Conservation (phyloP, 768 basidiomycete species). For the Boletus pseudo-olivaceus region DNA sequence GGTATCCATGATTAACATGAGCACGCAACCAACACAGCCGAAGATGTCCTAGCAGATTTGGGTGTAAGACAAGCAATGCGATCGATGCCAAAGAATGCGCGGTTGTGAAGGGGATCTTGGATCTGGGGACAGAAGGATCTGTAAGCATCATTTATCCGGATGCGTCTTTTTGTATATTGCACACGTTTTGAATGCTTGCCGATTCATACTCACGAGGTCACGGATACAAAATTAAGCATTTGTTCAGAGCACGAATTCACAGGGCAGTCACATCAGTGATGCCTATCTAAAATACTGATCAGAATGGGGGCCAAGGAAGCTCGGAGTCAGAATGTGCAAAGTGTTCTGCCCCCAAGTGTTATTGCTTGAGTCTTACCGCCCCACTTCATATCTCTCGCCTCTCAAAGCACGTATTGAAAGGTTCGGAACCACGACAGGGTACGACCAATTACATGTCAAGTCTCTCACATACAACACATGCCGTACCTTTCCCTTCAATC, state of each 20-base stretch:
- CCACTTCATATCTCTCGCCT: background rate
- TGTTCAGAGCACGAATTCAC: background rate
- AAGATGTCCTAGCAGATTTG: slow-evolving; percentile 73
- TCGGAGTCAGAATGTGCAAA: background rate
- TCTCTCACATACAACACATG: no score
- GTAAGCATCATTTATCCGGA: background rate
- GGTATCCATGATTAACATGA: background rate
- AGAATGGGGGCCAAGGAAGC: background rate
- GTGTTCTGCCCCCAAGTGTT: background rate
- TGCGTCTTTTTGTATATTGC: background rate
- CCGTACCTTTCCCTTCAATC: no score
- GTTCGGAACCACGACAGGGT: no score
- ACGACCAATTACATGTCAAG: no score
- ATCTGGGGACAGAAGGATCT: background rate
- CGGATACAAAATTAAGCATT: background rate
- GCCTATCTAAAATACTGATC: no score
- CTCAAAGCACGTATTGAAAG: background rate
- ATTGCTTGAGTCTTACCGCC: no score
- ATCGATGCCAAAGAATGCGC: slow-evolving; percentile 64
- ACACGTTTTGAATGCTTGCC: background rate
- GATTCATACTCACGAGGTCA: background rate
- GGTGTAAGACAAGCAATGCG: slow-evolving; percentile 81
- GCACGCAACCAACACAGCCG: slow-evolving; percentile 38
- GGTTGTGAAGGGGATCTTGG: slow-evolving; percentile 40
- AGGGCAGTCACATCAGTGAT: background rate